A percentile compares a stretch with the other conserved stretches of the same genome.
Evolutionary conservation across 805 yeast species (phyloP).

Genomic region (Spathaspora arborariae): DNA sequence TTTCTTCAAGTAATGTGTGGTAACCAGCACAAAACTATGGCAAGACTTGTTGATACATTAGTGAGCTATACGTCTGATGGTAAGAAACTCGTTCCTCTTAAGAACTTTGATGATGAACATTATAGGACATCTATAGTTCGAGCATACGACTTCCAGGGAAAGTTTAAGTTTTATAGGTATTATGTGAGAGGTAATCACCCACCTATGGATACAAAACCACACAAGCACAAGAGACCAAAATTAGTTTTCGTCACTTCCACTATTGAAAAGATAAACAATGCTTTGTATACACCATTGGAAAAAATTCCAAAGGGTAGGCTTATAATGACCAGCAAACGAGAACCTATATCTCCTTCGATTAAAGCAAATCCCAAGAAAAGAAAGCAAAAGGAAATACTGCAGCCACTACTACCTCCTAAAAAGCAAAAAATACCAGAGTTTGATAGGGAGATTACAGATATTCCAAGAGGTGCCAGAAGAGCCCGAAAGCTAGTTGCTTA

Average conservation of each 20-base stretch:
- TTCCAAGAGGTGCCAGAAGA: neutral
- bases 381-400: neutral
- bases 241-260: neutral
- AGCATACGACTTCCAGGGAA: constrained; percentile 70
- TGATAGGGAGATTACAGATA: neutral
- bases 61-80: constrained; percentile 35
- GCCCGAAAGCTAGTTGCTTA: neutral
- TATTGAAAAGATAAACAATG: constrained; percentile 1
- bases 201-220: constrained; percentile 1
- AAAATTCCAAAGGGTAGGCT: constrained; percentile 3
- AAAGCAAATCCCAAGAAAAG: no score
- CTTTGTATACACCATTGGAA: constrained; percentile 3
- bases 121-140: constrained; percentile 42
- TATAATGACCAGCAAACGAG: neutral
- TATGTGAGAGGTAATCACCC: constrained; percentile 15
- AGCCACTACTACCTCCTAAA: neutral
- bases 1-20: constrained; percentile 53
- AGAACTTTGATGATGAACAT: constrained; percentile 24
- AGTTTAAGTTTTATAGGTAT: constrained; percentile 67
- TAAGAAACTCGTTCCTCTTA: constrained; percentile 21
- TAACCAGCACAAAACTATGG: constrained; percentile 47
- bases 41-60: constrained; percentile 48
- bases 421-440: neutral
- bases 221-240: constrained; percentile 4
- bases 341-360: neutral